A percentile compares a stretch with the other conserved stretches of the same genome.
Evolutionary conservation across 306 rosid genomes (phyloP).

Genomic region (Benincasa hispida): DNA sequence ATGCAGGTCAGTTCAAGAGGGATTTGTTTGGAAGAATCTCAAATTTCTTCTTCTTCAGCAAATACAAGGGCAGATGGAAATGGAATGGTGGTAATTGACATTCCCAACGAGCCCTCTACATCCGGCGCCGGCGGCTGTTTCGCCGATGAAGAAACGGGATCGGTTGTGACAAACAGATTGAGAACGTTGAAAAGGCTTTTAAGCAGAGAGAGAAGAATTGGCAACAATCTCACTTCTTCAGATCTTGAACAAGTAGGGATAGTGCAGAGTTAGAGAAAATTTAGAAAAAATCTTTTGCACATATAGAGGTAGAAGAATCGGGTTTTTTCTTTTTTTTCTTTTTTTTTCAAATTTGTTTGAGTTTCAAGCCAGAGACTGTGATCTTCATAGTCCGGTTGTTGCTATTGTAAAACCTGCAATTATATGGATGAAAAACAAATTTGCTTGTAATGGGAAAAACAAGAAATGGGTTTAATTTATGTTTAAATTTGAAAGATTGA

Average conservation of each 20-base stretch:
- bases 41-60: not conserved
- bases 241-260: slow-evolving; percentile 27
- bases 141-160: slow-evolving; percentile 61
- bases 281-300: not conserved
- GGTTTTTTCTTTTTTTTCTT: not conserved
- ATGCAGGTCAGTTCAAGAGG: slow-evolving; percentile 37
- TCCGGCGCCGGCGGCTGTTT: slow-evolving; percentile 34
- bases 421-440: not conserved
- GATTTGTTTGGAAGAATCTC: slow-evolving; percentile 36
- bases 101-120: slow-evolving; percentile 33
- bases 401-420: not conserved
- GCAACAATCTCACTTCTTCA: slow-evolving; percentile 37
- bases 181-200: slow-evolving; percentile 72
- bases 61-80: no score
- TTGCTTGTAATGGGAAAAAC: not conserved
- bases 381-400: not conserved
- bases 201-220: slow-evolving; percentile 62
- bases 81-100: slow-evolving; percentile 61
- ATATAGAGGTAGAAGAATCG: not conserved
- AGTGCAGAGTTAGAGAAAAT: not conserved
- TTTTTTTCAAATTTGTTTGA: not conserved
- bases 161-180: slow-evolving; percentile 52
- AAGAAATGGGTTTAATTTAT: not conserved
- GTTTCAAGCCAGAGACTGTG: not conserved
- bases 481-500: not conserved